Evolutionary conservation across 2,329 filamentous ascomycete species (phyloP).

Genomic region (Sarocladiaceae sp.): DNA sequence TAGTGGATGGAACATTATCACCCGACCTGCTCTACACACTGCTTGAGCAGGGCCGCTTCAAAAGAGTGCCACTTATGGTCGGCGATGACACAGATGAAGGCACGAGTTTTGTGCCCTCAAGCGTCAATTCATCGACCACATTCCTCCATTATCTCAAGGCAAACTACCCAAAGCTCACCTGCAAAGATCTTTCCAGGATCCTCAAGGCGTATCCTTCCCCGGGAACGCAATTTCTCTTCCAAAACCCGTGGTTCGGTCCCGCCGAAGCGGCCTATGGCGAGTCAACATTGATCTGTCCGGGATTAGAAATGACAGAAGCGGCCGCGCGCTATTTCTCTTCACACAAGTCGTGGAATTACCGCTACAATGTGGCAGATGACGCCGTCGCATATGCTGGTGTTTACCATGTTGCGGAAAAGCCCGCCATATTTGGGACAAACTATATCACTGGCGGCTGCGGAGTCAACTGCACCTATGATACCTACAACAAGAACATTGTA

Average conservation of each 20-base stretch:
- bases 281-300: conserved; percentile 38
- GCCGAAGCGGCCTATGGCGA: conserved; percentile 38
- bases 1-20: neutral
- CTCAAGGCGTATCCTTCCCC: neutral
- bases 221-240: neutral
- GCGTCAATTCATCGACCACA: conserved; percentile 27
- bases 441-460: conserved; percentile 13
- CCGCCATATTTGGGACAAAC: conserved; percentile 43
- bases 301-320: neutral
- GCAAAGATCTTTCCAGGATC: conserved; percentile 10
- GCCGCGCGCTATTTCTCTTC: neutral
- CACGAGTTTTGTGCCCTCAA: conserved; percentile 32
- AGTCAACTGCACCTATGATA: conserved; percentile 25
- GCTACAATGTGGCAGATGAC: conserved; percentile 40
- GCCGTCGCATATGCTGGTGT: conserved; percentile 31
- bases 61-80: neutral
- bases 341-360: conserved; percentile 34
- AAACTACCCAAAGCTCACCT: conserved; percentile 40
- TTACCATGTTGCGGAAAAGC: conserved; percentile 40
- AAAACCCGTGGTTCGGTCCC: conserved; percentile 35
- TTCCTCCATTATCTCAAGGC: conserved; percentile 34
- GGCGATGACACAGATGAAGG: conserved; percentile 29
- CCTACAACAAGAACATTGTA: conserved; percentile 38
- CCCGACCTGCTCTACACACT: neutral
- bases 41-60: neutral